Percentiles rank a stretch among this genome's conserved stretches.
Evolutionary conservation across 164 flowering plant species (phyloP).

Genomic region (Protea cynaroides): DNA sequence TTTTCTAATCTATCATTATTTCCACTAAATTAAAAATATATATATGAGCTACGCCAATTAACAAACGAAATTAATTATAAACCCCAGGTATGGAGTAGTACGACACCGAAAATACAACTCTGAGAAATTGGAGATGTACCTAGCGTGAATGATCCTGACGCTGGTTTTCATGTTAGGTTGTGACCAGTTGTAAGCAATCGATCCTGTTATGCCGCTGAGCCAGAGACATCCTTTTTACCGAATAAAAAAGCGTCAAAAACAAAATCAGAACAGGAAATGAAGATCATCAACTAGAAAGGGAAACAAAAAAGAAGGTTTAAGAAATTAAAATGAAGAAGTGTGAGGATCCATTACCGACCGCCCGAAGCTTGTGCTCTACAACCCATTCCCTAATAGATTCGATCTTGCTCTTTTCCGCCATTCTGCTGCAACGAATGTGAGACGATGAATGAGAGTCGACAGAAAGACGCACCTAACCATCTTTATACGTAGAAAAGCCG

Average conservation of each 20-base stretch:
- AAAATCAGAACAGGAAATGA: not conserved
- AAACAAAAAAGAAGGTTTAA: too few relatives aligned
- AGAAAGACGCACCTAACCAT: too few relatives aligned
- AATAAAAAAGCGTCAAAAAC: not conserved
- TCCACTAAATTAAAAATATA: not conserved
- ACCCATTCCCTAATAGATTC: constrained; percentile 61
- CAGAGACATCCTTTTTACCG: constrained; percentile 51
- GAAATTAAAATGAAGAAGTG: too few relatives aligned
- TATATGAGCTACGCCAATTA: too few relatives aligned
- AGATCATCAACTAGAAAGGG: not conserved
- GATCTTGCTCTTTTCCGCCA: constrained; percentile 38
- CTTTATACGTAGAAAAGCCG: too few relatives aligned
- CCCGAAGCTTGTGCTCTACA: constrained; percentile 76
- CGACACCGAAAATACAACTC: not conserved
- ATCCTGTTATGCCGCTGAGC: constrained; percentile 79
- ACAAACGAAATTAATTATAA: not conserved
- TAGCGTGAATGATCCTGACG: constrained; percentile 85
- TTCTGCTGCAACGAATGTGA: not conserved
- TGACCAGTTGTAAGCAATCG: constrained; percentile 88
- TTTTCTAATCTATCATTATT: not conserved
- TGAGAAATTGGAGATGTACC: constrained; percentile 29
- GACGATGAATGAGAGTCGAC: too few relatives aligned
- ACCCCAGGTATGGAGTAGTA: not conserved
- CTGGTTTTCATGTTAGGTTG: constrained; percentile 89
- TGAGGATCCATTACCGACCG: constrained; percentile 51